Base-by-base conservation (phyloP, 164 flowering plant species). In the Aristolochia fimbriata region DNA sequence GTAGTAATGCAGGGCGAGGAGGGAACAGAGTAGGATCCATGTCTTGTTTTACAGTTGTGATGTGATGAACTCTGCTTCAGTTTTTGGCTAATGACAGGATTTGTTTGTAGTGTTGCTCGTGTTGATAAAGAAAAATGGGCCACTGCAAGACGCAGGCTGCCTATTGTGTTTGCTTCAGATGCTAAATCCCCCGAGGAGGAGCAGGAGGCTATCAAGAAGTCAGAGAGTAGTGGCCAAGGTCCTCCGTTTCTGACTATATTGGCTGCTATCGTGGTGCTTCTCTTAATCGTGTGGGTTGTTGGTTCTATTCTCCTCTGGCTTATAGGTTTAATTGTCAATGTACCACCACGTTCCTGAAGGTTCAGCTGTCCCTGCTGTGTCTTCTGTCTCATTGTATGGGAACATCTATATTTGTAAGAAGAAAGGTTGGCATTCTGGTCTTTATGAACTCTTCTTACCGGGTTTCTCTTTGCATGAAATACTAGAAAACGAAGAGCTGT, bases 201-300 rank as follows among this genome's bases (percentile, higher is more conserved):
- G 15, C 59, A 13, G 10, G 59, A 56, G 3, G 59, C 19, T 10
- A 30, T 23, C 12, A 27, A 55, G 37, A 30, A 25, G 19, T 10
- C 30, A 30, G n/a, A 16, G 33, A 24, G 37, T 15, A 12, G 37
- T 27, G 58, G 58, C 16, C 30, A 27, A 25, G 58, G 58, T 10
- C 58, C 58, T 30, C 58, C 58, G 25, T 58, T 58, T 23, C 19
- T 58, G 61, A 45, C 72, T 21, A 69, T 69, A 24, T 57, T 69
- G 68, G 72, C 72, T 22, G 72, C 68, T 64, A 25, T 69, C 50
- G 41, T 51, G 17, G 65, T 64, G 23, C 47, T 69, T 23, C 23
- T 61, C 17, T 19, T 64, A 15, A 23, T 69, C 20, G 31, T 27
- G 50, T 69, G 68, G 72, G 19, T 60, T 56, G 13, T 69, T 21